Base-by-base conservation (phyloP, 352 stramenopile genomes). In the Plasmopara muralis region DNA sequence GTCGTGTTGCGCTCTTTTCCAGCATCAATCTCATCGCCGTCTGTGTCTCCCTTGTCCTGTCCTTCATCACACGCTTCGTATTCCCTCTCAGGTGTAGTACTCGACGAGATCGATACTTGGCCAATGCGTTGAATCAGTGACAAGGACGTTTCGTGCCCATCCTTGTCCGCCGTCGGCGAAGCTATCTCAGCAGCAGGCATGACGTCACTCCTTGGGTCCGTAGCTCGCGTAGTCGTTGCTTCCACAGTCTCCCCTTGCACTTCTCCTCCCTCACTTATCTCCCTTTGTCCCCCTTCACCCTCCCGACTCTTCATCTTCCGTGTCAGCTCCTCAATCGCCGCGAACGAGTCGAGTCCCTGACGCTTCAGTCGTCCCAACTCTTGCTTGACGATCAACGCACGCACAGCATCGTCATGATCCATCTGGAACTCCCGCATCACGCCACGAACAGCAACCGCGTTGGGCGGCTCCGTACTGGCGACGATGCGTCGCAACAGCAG, bases 381-480 rank as follows among this genome's bases (percentile, higher is more conserved):
- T 68, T 93, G 80, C 61, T 93, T 93, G 5, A 93, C 83, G 49
- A 93, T 93, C 13, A 93, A 56, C 15, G 83, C 83, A 25, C 83
- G 83, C 46, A 89, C 75, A 0, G 83, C 83, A 54, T 93, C 83
- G 61, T 93, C 83, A 55, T 87, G 70, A 44, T 88, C 87, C 77
- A 93, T 90, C 56, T 90, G 74, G 62, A 93, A 93, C 64, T 90
- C 76, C 18, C 68, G 70, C 83, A 93, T 91, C 9, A 93, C 83
- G 44, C 68, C 69, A 16, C 76, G 74, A 33, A 93, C 83, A 31
- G 87, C 80, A 39, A 50, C 60, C 6, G 77, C 60, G 18, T 83
- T 67, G 6, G 83, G 83, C 40, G 80, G 64, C 15, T 83, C 62
- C 1, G 74, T 87, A 20, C 66, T 77, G 47, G 77, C 64, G 10